Conservation (phyloP, 225 moss, liverwort and hornwort genomes). For the Climacium dendroides region DNA sequence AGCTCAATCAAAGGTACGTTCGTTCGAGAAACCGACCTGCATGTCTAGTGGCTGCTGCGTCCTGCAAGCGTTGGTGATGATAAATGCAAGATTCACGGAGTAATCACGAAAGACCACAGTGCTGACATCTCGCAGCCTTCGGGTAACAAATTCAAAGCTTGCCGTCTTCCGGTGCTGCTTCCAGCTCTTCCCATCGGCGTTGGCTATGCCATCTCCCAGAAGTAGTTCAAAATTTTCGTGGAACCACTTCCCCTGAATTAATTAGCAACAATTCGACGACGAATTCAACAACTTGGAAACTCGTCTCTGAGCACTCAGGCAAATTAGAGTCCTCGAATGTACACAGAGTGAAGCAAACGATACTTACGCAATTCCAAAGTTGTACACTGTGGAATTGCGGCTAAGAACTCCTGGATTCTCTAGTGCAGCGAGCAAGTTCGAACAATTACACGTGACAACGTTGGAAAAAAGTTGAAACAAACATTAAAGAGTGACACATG, state of each 20-base stretch:
- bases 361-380: no score
- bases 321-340: no score
- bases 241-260: not conserved
- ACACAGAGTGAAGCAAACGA: no score
- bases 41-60: conserved; percentile 21
- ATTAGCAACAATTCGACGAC: not conserved
- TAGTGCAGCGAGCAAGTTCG: no score
- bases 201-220: not conserved
- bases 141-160: not conserved
- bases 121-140: not conserved
- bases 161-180: not conserved
- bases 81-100: not conserved
- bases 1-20: not conserved
- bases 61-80: conserved; percentile 2
- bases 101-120: not conserved
- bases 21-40: conserved; percentile 27
- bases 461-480: no score
- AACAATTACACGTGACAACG: no score
- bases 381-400: no score
- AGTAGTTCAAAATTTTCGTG: not conserved
- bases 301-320: no score
- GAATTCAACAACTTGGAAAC: no score
- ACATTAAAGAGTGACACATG: no score
- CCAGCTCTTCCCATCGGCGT: not conserved
- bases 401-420: no score